Conservation (phyloP, 306 rosid species). For the Castanea sativa region DNA sequence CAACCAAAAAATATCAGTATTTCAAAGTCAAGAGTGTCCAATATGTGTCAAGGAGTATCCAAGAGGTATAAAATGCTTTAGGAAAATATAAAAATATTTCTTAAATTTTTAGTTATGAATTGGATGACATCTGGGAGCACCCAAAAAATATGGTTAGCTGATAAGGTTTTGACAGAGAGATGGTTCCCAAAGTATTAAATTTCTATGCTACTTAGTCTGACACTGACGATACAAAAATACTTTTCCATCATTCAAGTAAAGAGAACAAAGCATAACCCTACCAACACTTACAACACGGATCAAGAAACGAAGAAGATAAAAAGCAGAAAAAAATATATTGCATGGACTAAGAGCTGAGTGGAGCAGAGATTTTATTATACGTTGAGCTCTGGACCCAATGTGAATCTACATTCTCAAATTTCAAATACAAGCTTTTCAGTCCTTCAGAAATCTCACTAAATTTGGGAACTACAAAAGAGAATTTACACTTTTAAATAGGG, state of each 20-base stretch:
- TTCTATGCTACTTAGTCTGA: not conserved
- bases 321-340: not conserved
- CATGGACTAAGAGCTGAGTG: not conserved
- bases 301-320: constrained; percentile 22
- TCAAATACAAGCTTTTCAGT: not conserved
- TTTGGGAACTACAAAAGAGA: not conserved
- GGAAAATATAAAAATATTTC: no score
- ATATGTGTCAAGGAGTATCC: no score
- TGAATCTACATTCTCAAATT: not conserved
- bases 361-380: constrained; percentile 26
- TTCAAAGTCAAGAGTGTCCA: no score
- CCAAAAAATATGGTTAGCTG: not conserved
- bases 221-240: not conserved
- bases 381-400: not conserved
- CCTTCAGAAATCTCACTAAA: not conserved
- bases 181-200: not conserved
- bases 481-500: not conserved
- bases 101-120: no score
- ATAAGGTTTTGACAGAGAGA: not conserved
- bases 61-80: no score
- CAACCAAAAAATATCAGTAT: no score
- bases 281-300: not conserved
- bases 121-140: not conserved
- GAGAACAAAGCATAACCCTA: not conserved
- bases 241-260: not conserved